These are phyloP conservation scores for Penicillium soppii DNA, from an alignment of 495 filamentous ascomycete species.

Conservation along the genomic window DNA sequence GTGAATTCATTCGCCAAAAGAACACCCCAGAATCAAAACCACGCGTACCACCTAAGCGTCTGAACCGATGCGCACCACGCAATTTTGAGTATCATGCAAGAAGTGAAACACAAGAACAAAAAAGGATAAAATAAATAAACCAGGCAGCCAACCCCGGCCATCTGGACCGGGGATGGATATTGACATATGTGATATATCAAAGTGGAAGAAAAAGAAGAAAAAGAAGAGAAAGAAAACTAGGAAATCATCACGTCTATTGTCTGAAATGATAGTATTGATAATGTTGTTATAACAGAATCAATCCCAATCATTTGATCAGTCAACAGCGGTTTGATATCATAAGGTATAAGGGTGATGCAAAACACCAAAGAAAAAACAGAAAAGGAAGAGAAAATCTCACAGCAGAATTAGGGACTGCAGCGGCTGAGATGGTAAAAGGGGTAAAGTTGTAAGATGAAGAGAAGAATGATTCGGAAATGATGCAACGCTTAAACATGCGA, in stretches of 20 bases:
- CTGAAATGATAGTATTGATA: slow-evolving; percentile 9
- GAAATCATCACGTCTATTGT: slow-evolving; percentile 7
- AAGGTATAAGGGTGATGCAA: not conserved
- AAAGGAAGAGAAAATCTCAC: too few species aligned
- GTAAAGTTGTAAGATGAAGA: too few species aligned
- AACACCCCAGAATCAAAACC: not conserved
- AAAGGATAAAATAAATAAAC: not conserved
- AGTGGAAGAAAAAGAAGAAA: not conserved
- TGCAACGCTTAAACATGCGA: too few species aligned
- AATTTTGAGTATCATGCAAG: not conserved
- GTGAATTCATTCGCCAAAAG: not conserved
- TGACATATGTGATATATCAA: not conserved
- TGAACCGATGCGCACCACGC: not conserved
- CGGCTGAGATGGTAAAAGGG: too few species aligned
- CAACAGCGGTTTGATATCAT: not conserved
- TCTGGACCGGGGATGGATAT: not conserved
- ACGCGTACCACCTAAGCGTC: not conserved
- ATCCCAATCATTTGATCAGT: slow-evolving; percentile 4
- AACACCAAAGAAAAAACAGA: not conserved
- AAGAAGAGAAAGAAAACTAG: not conserved
- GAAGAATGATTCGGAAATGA: too few species aligned
- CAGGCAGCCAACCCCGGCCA: slow-evolving; percentile 8
- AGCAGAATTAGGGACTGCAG: too few species aligned
- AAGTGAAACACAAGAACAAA: not conserved
- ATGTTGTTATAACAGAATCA: slow-evolving; percentile 16